A percentile compares a stretch with the other conserved stretches of the same genome.
Evolutionary conservation across 2,329 filamentous ascomycete species (phyloP).

Genomic region (Grosmannia serpens): DNA sequence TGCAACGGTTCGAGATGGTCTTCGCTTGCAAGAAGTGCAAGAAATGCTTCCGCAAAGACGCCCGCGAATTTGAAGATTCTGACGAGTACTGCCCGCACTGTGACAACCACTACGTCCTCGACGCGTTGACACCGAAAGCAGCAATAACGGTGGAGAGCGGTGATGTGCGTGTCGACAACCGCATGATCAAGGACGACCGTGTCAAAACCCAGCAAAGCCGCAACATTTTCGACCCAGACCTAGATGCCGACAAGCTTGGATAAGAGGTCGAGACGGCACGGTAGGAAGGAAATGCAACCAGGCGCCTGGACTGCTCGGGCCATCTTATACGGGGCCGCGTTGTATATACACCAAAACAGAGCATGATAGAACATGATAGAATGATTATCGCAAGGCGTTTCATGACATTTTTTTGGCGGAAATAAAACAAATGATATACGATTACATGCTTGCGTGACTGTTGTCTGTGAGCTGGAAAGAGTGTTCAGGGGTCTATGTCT

Average conservation of each 20-base stretch:
- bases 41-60: constrained; percentile 94
- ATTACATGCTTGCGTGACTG: neutral
- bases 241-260: constrained; percentile 64
- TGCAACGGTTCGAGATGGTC: constrained; percentile 73
- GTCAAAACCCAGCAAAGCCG: constrained; percentile 46
- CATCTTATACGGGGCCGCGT: neutral
- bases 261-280: constrained; percentile 27
- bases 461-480: neutral
- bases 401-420: neutral
- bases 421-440: neutral
- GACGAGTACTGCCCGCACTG: constrained; percentile 99
- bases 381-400: constrained; percentile 1
- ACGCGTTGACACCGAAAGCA: constrained; percentile 74
- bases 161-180: constrained; percentile 71
- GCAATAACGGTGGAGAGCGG: constrained; percentile 82
- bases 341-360: neutral
- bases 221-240: constrained; percentile 65
- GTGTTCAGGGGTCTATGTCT: neutral
- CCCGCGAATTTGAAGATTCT: constrained; percentile 82
- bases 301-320: neutral
- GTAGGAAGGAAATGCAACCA: neutral
- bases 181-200: constrained; percentile 90
- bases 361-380: neutral
- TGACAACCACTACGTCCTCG: constrained; percentile 95
- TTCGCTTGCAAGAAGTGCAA: constrained; percentile 99